Percentiles rank a stretch among this genome's conserved stretches.
Evolutionary conservation across 2,329 filamentous ascomycete genomes (phyloP).

Genomic region (Penicillium sp.): DNA sequence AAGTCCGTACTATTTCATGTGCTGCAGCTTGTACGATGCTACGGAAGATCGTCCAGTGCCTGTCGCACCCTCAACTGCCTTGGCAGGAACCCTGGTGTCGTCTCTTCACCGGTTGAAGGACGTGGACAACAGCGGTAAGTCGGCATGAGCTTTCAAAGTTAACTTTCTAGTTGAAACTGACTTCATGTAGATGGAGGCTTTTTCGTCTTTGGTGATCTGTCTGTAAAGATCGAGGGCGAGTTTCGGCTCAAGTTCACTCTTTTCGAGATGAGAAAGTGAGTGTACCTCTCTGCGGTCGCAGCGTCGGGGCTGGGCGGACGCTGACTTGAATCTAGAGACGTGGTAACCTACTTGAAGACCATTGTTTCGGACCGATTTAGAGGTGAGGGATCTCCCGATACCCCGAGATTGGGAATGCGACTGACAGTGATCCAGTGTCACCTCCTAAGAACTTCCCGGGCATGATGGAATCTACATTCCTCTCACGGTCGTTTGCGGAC

Average conservation of each 20-base stretch:
- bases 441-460: constrained; percentile 68
- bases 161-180: neutral
- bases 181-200: constrained; percentile 64
- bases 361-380: constrained; percentile 64
- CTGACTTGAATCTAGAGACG: constrained; percentile 30
- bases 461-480: constrained; percentile 72
- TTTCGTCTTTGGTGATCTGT: constrained; percentile 88
- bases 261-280: constrained; percentile 64
- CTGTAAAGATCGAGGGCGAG: constrained; percentile 67
- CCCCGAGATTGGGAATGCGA: neutral
- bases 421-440: constrained; percentile 28
- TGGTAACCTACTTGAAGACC: constrained; percentile 51
- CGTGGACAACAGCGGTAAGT: constrained; percentile 58
- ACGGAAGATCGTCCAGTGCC: constrained; percentile 45
- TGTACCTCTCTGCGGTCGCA: constrained; percentile 8
- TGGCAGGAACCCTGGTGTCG: constrained; percentile 71
- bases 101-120: constrained; percentile 80
- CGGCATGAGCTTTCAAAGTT: neutral
- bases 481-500: constrained; percentile 79
- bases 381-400: constrained; percentile 42
- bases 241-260: constrained; percentile 73
- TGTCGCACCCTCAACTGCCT: constrained; percentile 48
- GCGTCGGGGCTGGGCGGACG: neutral
- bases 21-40: constrained; percentile 52
- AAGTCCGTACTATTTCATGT: constrained; percentile 62